Evolutionary conservation across 768 basidiomycete genomes (phyloP).

Genomic region (Xanthoconium stramineum): DNA sequence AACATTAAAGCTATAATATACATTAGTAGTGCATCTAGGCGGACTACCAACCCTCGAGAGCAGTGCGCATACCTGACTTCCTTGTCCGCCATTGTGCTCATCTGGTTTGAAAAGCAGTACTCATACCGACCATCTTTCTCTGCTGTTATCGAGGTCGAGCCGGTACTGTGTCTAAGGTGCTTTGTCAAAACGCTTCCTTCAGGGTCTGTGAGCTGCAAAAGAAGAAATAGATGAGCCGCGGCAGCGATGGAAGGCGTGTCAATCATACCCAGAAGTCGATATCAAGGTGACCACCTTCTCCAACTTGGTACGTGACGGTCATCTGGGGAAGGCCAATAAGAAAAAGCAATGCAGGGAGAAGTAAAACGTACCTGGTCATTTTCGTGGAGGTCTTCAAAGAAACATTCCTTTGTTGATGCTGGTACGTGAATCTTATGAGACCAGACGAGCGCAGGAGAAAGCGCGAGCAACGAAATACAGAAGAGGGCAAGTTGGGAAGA

Average conservation of each 20-base stretch:
- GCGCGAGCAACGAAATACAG: slow-evolving; percentile 38
- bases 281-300: slow-evolving; percentile 93
- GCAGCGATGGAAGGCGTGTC: not conserved
- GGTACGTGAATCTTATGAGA: slow-evolving; percentile 73
- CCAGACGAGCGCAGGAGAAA: slow-evolving; percentile 36
- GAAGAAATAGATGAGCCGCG: not conserved
- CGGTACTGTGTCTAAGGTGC: slow-evolving; percentile 85
- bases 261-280: slow-evolving; percentile 90
- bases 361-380: slow-evolving; percentile 71
- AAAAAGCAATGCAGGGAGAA: not conserved
- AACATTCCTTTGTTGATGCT: slow-evolving; percentile 87
- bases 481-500: slow-evolving; percentile 38
- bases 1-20: slow-evolving; percentile 79
- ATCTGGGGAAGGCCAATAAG: slow-evolving; percentile 52
- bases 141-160: slow-evolving; percentile 84
- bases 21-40: not conserved
- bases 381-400: slow-evolving; percentile 90
- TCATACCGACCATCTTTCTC: slow-evolving; percentile 84
- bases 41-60: not conserved
- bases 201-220: slow-evolving; percentile 75
- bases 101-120: slow-evolving; percentile 99
- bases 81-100: slow-evolving; percentile 96
- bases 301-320: slow-evolving; percentile 99
- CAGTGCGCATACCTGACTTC: slow-evolving; percentile 67
- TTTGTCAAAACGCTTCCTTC: slow-evolving; percentile 63